Evolutionary conservation across 495 filamentous ascomycete genomes (phyloP).

Genomic region (Filosporella fistucella): DNA sequence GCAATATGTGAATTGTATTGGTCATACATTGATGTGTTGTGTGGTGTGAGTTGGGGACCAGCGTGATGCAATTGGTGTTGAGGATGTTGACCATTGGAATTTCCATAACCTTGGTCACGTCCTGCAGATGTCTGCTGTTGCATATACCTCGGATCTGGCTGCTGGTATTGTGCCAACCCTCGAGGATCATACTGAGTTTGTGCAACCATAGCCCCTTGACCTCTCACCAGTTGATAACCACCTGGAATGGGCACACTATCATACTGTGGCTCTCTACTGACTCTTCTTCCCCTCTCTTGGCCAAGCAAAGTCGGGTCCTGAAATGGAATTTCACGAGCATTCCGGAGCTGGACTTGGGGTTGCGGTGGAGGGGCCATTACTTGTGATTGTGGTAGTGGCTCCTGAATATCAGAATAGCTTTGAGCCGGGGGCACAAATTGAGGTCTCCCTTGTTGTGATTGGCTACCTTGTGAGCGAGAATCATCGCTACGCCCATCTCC

Average conservation of each 20-base stretch:
- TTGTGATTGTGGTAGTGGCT: neutral
- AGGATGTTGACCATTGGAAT: neutral
- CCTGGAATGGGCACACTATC: slow-evolving; percentile 23
- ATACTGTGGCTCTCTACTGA: slow-evolving; percentile 18
- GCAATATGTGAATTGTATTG: neutral
- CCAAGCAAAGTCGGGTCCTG: neutral
- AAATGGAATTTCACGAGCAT: neutral
- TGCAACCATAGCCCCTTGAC: slow-evolving; percentile 13
- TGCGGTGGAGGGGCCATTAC: slow-evolving; percentile 1
- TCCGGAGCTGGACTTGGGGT: neutral
- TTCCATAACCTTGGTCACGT: neutral
- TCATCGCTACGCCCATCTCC: slow-evolving; percentile 10
- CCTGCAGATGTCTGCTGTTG: neutral
- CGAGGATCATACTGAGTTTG: slow-evolving; percentile 23
- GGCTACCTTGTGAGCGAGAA: slow-evolving; percentile 9
- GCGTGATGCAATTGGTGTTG: neutral
- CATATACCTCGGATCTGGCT: neutral
- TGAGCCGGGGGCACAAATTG: slow-evolving; percentile 8
- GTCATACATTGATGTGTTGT: slow-evolving; percentile 2
- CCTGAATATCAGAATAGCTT: slow-evolving; percentile 20
- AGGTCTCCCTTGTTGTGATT: neutral
- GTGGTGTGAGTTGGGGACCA: neutral
- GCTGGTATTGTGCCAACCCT: slow-evolving; percentile 15
- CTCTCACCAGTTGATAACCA: slow-evolving; percentile 20
- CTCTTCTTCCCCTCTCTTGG: slow-evolving; percentile 15